Percentiles rank a stretch among this genome's conserved stretches.
Conservation (phyloP, 805 yeast genomes). For the Debaryomyces prosopidis region DNA sequence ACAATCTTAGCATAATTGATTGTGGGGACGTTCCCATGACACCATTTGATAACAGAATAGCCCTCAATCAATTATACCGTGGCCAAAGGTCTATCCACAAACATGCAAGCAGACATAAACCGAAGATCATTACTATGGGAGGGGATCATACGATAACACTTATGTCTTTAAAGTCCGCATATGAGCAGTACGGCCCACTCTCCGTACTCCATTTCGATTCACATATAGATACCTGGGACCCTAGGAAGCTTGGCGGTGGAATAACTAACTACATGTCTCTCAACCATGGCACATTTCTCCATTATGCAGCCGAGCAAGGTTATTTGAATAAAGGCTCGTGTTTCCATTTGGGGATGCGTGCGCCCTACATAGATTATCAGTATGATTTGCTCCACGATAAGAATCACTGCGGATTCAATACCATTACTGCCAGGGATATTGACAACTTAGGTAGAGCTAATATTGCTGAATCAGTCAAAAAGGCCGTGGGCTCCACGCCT, state of each 20-base stretch:
- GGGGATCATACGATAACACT: conserved; percentile 63
- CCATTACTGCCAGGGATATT: conserved; percentile 48
- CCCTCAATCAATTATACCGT: conserved; percentile 57
- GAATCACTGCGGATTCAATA: conserved; percentile 54
- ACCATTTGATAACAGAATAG: conserved; percentile 64
- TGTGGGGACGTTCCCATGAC: conserved; percentile 68
- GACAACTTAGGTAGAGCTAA: conserved; percentile 41
- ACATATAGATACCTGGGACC: conserved; percentile 73
- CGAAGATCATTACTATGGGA: conserved; percentile 52
- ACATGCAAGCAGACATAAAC: conserved; percentile 12
- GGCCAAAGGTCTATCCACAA: conserved; percentile 39
- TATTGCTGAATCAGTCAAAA: conserved; percentile 35
- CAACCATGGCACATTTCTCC: conserved; percentile 71
- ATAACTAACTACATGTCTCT: conserved; percentile 55
- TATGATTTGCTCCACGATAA: conserved; percentile 45
- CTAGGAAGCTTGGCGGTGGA: conserved; percentile 62
- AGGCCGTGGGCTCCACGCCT: conserved; percentile 37
- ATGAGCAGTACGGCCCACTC: conserved; percentile 46
- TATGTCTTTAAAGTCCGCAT: conserved; percentile 51
- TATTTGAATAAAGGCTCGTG: conserved; percentile 49
- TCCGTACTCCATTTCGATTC: conserved; percentile 66
- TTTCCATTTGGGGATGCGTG: conserved; percentile 65
- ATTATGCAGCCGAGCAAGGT: conserved; percentile 70
- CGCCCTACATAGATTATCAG: conserved; percentile 51
- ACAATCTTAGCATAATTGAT: conserved; percentile 50